Conservation (phyloP, 805 yeast species). For the Sugiyamaella floridensis region DNA sequence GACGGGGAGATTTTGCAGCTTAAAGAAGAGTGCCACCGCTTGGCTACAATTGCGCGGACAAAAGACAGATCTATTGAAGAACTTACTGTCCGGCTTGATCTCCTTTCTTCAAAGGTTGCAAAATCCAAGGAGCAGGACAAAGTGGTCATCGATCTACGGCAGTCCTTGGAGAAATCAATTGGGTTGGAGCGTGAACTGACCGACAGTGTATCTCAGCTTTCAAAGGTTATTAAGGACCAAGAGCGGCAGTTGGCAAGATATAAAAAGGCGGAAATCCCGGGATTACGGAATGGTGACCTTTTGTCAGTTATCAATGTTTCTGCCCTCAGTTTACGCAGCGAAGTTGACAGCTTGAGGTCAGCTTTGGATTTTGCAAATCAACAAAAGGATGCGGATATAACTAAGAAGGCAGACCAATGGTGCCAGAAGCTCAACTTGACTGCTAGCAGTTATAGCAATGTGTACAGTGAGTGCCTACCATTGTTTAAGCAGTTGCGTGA, state of each 20-base stretch:
- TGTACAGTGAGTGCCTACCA: not conserved
- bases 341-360: constrained; percentile 9
- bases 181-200: constrained; percentile 10
- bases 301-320: constrained; percentile 6
- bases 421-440: not conserved
- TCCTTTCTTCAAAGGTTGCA: constrained; percentile 17
- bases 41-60: constrained; percentile 15
- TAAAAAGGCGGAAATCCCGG: constrained; percentile 9
- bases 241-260: constrained; percentile 9
- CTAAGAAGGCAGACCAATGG: not conserved
- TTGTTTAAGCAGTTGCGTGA: not conserved
- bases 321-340: constrained; percentile 7
- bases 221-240: constrained; percentile 10
- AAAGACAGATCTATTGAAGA: constrained; percentile 25
- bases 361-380: not conserved
- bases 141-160: constrained; percentile 13
- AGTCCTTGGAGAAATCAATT: constrained; percentile 7
- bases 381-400: not conserved
- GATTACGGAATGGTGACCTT: constrained; percentile 5
- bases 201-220: constrained; percentile 9
- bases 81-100: constrained; percentile 18
- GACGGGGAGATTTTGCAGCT: constrained; percentile 16
- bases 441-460: not conserved
- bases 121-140: constrained; percentile 21
- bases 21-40: constrained; percentile 14